Evolutionary conservation across 1,284 basidiomycete species (phyloP).

Genomic region (Cutaneotrichosporon sp.): DNA sequence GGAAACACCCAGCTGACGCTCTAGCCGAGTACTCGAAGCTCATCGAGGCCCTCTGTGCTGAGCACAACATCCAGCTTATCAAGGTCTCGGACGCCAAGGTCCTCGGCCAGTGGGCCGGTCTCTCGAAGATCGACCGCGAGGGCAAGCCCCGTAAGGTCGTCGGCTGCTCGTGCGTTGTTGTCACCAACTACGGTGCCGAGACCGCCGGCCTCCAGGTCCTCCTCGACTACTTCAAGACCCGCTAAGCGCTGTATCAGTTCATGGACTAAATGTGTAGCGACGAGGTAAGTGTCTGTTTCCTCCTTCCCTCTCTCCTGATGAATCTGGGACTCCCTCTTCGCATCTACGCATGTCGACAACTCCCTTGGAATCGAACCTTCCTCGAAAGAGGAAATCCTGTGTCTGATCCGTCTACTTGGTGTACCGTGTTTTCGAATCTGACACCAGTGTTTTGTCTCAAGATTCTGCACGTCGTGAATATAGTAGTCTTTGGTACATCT

Average conservation of each 20-base stretch:
- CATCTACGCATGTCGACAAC: slow-evolving; percentile 51
- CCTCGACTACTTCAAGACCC: slow-evolving; percentile 65
- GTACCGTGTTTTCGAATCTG: not conserved
- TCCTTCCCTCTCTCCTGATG: slow-evolving; percentile 38
- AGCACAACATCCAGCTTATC: slow-evolving; percentile 99
- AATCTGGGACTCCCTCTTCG: slow-evolving; percentile 56
- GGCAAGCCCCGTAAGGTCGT: slow-evolving; percentile 98
- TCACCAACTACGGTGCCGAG: slow-evolving; percentile 97
- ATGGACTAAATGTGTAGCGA: not conserved
- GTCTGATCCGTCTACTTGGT: slow-evolving; percentile 42
- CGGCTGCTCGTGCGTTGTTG: slow-evolving; percentile 94
- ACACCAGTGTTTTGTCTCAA: not conserved
- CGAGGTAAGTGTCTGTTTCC: slow-evolving; percentile 9
- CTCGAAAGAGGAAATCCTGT: slow-evolving; percentile 49
- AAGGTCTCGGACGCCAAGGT: slow-evolving; percentile 96
- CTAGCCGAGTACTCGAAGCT: slow-evolving; percentile 97
- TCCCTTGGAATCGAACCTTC: slow-evolving; percentile 56
- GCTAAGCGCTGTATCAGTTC: slow-evolving; percentile 36
- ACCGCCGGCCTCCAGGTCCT: slow-evolving; percentile 95
- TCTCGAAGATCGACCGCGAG: slow-evolving; percentile 99
- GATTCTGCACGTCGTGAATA: not conserved
- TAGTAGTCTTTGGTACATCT: not conserved
- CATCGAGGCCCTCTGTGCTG: slow-evolving; percentile 97
- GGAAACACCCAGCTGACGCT: not conserved
- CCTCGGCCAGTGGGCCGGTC: slow-evolving; percentile 95